Evolutionary conservation across 345 rosid genomes (phyloP).

Genomic region (Microcos paniculata): DNA sequence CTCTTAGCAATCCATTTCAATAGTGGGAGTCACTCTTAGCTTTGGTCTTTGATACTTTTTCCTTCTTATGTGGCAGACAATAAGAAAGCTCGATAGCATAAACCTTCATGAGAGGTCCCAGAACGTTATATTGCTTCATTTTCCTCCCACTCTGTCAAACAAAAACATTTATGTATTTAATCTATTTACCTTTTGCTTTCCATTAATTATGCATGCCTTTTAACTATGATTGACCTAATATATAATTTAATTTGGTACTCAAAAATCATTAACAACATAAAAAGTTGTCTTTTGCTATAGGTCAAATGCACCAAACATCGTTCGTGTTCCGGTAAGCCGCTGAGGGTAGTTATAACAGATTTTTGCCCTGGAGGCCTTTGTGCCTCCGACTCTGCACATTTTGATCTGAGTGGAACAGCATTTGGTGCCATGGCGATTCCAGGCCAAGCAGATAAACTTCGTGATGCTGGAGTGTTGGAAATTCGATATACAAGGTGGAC

Average conservation of each 20-base stretch:
- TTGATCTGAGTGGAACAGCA: slow-evolving; percentile 52
- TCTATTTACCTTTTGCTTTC: too few relatives aligned
- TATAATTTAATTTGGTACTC: too few relatives aligned
- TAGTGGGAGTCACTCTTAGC: not conserved
- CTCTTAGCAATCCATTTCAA: not conserved
- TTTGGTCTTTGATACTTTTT: too few relatives aligned
- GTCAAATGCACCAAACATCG: slow-evolving; percentile 38
- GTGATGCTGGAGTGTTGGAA: slow-evolving; percentile 40
- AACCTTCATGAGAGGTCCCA: too few relatives aligned
- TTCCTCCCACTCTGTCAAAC: too few relatives aligned
- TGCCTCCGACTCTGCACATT: slow-evolving; percentile 39
- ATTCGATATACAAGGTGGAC: slow-evolving; percentile 38
- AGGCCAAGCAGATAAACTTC: slow-evolving; percentile 36
- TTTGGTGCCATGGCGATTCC: slow-evolving; percentile 49
- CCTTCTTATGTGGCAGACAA: too few relatives aligned
- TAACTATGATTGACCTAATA: too few relatives aligned
- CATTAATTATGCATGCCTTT: too few relatives aligned
- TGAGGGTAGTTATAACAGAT: slow-evolving; percentile 49
- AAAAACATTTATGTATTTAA: too few relatives aligned
- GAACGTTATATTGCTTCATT: too few relatives aligned
- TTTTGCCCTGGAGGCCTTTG: slow-evolving; percentile 41
- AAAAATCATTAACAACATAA: too few relatives aligned
- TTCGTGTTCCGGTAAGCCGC: slow-evolving; percentile 44
- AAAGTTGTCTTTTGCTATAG: not conserved
- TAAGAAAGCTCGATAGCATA: too few relatives aligned